These are phyloP conservation scores for Fusarium staphyleae DNA, from an alignment of 2,329 filamentous ascomycete species.

Conservation along the genomic window DNA sequence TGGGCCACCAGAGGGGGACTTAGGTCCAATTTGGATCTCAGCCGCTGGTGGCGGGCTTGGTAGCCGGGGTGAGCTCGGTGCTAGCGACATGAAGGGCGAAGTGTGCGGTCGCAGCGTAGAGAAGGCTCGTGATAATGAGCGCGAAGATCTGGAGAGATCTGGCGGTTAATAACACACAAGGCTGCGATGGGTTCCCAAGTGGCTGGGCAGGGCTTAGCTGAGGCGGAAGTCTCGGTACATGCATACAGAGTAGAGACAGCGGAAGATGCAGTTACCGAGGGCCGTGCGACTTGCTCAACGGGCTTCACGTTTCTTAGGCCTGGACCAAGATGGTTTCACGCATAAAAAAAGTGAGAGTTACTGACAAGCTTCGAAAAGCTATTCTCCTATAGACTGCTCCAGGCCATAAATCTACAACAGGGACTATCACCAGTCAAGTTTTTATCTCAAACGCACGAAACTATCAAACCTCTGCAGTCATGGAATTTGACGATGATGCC, in stretches of 20 bases:
- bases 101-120: constrained; percentile 13
- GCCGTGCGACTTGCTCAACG: constrained; percentile 24
- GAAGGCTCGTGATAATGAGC: constrained; percentile 16
- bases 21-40: constrained; percentile 88
- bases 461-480: constrained; percentile 43
- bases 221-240: constrained; percentile 28
- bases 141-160: constrained; percentile 22
- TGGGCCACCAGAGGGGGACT: constrained; percentile 71
- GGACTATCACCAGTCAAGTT: neutral
- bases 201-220: constrained; percentile 26
- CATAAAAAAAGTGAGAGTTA: neutral
- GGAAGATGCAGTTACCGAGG: constrained; percentile 33
- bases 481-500: constrained; percentile 71
- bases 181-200: constrained; percentile 23
- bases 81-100: constrained; percentile 57
- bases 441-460: neutral
- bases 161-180: constrained; percentile 28
- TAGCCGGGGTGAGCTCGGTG: constrained; percentile 85
- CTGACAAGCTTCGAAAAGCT: neutral
- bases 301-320: constrained; percentile 5
- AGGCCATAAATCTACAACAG: too few relatives aligned
- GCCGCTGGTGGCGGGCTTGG: constrained; percentile 94
- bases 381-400: neutral
- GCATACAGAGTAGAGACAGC: constrained; percentile 33
- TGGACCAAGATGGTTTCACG: constrained; percentile 1